phyloP scores from a whole-genome alignment of 805 yeast genomes.

The Metschnikowia borealis region DNA sequence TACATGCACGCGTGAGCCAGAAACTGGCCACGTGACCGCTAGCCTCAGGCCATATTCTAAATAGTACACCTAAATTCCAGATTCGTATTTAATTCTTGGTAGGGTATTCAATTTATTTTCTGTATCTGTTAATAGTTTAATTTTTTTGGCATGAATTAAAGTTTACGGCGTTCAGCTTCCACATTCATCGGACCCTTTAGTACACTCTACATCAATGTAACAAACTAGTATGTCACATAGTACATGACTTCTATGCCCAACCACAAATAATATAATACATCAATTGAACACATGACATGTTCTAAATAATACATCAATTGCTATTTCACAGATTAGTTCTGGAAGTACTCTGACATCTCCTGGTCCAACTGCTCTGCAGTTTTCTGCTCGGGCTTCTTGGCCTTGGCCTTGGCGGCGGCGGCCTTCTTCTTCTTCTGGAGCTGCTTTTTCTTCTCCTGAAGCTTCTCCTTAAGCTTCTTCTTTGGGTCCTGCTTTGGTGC shows the following conservation, averaged over 20 bases:
- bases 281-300: not conserved
- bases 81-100: too few relatives aligned
- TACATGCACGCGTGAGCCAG: not conserved
- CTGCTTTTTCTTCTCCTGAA: slow-evolving; percentile 24
- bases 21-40: not conserved
- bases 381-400: slow-evolving; percentile 51
- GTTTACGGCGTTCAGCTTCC: too few relatives aligned
- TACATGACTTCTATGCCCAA: too few relatives aligned
- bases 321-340: slow-evolving; percentile 22
- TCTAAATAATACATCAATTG: not conserved
- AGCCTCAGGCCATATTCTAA: not conserved
- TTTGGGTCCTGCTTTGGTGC: slow-evolving; percentile 23
- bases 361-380: slow-evolving; percentile 92
- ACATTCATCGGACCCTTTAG: too few relatives aligned
- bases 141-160: too few relatives aligned
- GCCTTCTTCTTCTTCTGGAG: slow-evolving; percentile 32
- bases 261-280: too few relatives aligned
- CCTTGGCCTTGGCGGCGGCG: slow-evolving; percentile 24
- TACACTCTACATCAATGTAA: too few relatives aligned
- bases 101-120: too few relatives aligned
- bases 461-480: slow-evolving; percentile 23
- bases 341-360: slow-evolving; percentile 96
- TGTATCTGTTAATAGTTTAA: too few relatives aligned
- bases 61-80: too few relatives aligned
- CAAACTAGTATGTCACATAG: too few relatives aligned